Percentiles rank a stretch among this genome's conserved stretches.
Conservation (phyloP, 2,329 filamentous ascomycete species). For the Colletotrichum musicola region DNA sequence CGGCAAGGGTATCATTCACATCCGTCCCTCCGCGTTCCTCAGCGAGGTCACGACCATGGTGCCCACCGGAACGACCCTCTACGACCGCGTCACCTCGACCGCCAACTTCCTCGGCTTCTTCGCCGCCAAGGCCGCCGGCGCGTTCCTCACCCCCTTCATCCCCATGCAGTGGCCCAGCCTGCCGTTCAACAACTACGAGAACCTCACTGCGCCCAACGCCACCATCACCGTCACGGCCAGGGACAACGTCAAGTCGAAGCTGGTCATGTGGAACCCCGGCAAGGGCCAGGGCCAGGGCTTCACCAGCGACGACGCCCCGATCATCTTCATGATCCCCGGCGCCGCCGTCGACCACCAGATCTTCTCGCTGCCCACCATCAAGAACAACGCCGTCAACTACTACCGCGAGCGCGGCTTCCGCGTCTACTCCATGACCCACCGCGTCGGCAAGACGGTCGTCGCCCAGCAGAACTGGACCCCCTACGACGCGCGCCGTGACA, state of each 20-base stretch:
- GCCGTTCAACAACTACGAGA: conserved; percentile 62
- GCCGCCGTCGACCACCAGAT: conserved; percentile 74
- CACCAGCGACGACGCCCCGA: conserved; percentile 50
- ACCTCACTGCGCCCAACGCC: conserved; percentile 58
- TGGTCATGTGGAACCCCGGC: conserved; percentile 69
- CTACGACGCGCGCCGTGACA: conserved; percentile 70
- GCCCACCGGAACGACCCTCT: conserved; percentile 60
- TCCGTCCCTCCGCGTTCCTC: conserved; percentile 65
- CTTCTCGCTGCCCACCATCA: conserved; percentile 72
- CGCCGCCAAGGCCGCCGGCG: conserved; percentile 62
- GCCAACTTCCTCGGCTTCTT: conserved; percentile 69
- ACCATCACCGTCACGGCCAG: conserved; percentile 60
- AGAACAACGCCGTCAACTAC: conserved; percentile 72
- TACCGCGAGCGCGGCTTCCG: conserved; percentile 71
- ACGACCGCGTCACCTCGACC: conserved; percentile 59
- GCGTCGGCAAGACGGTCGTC: conserved; percentile 66
- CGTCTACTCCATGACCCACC: conserved; percentile 69
- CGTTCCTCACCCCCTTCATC: conserved; percentile 67
- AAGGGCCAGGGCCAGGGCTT: conserved; percentile 13
- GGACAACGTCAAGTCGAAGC: conserved; percentile 64
- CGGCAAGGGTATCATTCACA: conserved; percentile 71
- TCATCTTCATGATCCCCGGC: conserved; percentile 72
- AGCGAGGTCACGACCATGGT: conserved; percentile 67
- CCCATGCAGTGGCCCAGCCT: conserved; percentile 66
- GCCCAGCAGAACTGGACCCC: conserved; percentile 68